phyloP scores from a whole-genome alignment of 1,284 basidiomycete species.

The Microbotryomycetes sp. region DNA sequence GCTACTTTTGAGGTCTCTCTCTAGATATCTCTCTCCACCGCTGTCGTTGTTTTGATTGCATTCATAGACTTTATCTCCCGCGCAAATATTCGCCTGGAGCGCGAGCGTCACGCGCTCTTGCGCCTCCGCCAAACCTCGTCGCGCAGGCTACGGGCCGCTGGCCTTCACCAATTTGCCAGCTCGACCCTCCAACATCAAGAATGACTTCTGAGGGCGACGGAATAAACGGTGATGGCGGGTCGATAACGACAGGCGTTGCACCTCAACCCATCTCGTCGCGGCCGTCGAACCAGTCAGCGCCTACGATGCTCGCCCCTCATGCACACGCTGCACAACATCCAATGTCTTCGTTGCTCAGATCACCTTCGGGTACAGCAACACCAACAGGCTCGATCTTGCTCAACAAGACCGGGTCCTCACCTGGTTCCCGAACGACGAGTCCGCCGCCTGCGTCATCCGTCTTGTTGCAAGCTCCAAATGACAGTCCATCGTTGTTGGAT shows the following conservation, averaged over 20 bases:
- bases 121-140: conserved; percentile 15
- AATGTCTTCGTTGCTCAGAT: not conserved
- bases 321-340: not conserved
- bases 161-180: not conserved
- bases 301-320: not conserved
- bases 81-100: not conserved
- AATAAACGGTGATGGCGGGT: not conserved
- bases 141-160: not conserved
- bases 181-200: conserved; percentile 1
- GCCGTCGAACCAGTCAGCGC: not conserved
- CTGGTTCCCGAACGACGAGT: not conserved
- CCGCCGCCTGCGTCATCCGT: not conserved
- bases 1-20: not conserved
- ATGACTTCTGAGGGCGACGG: not conserved
- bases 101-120: not conserved
- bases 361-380: not conserved
- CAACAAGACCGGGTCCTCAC: conserved; percentile 15
- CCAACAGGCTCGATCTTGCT: conserved; percentile 14
- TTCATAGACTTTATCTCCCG: no score
- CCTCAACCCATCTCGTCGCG: conserved; percentile 5
- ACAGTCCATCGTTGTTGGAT: not conserved
- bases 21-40: not conserved
- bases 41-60: no score
- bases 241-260: not conserved
- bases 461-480: not conserved